A percentile compares a stretch with the other conserved stretches of the same genome.
Conservation (phyloP, 148 eudicot species). For the Amaranthus hypochondriacus region DNA sequence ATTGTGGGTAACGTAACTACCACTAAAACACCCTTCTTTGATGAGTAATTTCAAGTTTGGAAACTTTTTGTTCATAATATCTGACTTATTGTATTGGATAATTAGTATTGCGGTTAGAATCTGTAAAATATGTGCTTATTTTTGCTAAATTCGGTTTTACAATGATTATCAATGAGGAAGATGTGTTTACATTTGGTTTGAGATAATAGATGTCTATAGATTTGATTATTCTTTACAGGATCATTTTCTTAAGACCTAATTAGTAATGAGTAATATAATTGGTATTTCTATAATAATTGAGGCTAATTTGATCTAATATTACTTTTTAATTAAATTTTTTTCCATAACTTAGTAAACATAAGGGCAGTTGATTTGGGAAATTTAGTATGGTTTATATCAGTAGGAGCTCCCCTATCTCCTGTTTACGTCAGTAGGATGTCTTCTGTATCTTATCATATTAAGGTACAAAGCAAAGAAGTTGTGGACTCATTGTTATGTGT, state of each 20-base stretch:
- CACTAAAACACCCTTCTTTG: not conserved
- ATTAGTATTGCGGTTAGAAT: not conserved
- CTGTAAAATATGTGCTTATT: not conserved
- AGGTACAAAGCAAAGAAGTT: not conserved
- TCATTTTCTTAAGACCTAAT: no score
- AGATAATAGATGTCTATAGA: no score
- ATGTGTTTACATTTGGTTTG: no score
- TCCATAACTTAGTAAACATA: no score
- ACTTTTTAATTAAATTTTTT: no score
- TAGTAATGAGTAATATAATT: no score
- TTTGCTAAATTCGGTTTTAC: not conserved
- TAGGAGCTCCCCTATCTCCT: no score
- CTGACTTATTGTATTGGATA: not conserved
- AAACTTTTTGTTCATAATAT: not conserved
- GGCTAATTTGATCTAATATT: no score
- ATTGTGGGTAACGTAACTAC: not conserved
- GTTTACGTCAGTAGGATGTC: not conserved
- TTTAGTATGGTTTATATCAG: no score
- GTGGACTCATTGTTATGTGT: constrained; percentile 15
- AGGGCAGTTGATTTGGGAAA: no score
- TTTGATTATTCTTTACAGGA: no score
- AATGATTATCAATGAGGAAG: not conserved
- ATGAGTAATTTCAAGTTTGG: not conserved
- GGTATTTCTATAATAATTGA: no score
- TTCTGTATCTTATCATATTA: not conserved